Conservation (phyloP, 2,329 filamentous ascomycete genomes). For the Tolypocladium pustulatum region DNA sequence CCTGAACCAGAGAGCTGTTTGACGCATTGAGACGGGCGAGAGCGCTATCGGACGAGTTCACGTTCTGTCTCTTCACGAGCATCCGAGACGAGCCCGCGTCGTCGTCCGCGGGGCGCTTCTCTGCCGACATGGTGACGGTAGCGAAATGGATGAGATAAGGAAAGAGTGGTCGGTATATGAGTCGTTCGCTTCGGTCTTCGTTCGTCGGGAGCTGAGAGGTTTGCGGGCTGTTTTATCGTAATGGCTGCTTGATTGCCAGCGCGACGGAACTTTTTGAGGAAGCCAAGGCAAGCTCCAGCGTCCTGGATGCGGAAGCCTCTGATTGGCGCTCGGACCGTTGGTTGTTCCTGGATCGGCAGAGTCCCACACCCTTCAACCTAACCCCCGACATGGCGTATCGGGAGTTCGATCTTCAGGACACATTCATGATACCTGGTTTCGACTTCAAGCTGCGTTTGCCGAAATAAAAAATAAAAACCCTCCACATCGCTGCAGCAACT, state of each 20-base stretch:
- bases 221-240: neutral
- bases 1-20: constrained; percentile 37
- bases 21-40: constrained; percentile 41
- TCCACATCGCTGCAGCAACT: neutral
- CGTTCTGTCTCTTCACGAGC: constrained; percentile 81
- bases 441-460: neutral
- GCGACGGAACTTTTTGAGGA: constrained; percentile 3
- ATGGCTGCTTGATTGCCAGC: neutral
- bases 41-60: constrained; percentile 35
- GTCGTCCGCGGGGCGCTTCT: constrained; percentile 84
- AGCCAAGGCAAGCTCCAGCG: neutral
- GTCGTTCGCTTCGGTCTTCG: neutral
- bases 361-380: neutral
- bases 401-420: neutral
- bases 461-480: neutral
- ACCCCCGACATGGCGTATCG: neutral
- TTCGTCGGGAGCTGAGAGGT: neutral
- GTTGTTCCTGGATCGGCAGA: constrained; percentile 17
- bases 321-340: constrained; percentile 23
- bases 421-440: neutral
- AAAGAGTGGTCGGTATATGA: neutral
- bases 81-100: constrained; percentile 71
- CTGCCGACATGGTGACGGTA: constrained; percentile 60
- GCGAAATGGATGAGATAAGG: neutral
- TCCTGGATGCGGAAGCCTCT: neutral